Conservation (phyloP, 2,329 filamentous ascomycete genomes). For the Talaromyces sp. region DNA sequence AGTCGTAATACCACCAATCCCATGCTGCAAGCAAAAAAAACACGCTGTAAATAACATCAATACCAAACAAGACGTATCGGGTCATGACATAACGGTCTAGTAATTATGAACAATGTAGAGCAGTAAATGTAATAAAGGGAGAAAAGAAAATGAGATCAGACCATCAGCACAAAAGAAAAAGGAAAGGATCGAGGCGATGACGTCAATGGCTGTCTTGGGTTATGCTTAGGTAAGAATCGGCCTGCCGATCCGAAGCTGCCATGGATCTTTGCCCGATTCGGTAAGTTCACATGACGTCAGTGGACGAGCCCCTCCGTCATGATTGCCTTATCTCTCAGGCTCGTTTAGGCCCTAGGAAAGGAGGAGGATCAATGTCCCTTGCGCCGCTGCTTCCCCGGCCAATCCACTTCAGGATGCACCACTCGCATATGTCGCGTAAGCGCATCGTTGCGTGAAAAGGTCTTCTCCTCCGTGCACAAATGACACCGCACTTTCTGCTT, state of each 20-base stretch:
- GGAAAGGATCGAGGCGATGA: constrained; percentile 12
- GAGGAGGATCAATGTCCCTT: constrained; percentile 24
- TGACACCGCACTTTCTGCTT: constrained; percentile 95
- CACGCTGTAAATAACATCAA: constrained; percentile 10
- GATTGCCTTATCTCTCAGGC: background rate
- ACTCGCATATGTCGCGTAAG: constrained; percentile 91
- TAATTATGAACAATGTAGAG: constrained; percentile 1
- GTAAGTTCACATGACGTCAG: constrained; percentile 14
- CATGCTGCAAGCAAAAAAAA: background rate
- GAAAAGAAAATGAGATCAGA: background rate
- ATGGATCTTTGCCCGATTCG: constrained; percentile 9
- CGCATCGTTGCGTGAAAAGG: constrained; percentile 91
- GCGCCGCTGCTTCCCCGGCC: constrained; percentile 62
- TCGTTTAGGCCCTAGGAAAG: background rate
- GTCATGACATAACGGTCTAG: constrained; percentile 11
- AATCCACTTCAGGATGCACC: constrained; percentile 83
- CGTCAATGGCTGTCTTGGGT: constrained; percentile 16
- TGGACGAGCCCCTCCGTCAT: constrained; percentile 1
- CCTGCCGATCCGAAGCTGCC: constrained; percentile 16
- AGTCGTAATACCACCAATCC: background rate
- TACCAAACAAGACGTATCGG: constrained; percentile 3
- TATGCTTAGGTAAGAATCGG: constrained; percentile 12
- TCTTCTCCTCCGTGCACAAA: constrained; percentile 93
- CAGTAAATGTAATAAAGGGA: background rate
- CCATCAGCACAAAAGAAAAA: background rate